Base-by-base conservation (phyloP, 192 early-diverging fungal species). In the Linnemannia exigua region DNA sequence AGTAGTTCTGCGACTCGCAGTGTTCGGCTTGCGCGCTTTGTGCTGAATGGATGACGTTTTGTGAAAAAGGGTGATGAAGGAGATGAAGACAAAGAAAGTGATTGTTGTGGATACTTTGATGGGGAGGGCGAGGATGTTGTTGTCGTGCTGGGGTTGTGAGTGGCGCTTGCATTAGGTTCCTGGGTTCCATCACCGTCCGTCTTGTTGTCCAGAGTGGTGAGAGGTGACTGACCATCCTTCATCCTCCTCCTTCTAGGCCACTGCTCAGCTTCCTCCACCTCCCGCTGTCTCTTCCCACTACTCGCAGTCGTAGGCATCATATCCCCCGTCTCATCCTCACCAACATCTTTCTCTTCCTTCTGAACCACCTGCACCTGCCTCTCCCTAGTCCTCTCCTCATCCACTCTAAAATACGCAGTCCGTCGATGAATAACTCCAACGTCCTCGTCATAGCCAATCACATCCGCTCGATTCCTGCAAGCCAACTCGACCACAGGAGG, bases 371-470 rank as follows among this genome's bases (percentile, higher is more conserved):
- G 25, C 12, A 63, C 8, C 28, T 14, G 28, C 58, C 28, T 50
- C 48, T 63, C 58, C 25, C 3, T 0, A 33, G 28, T 25, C 28
- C 58, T 63, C 58, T 1, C 14, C 25, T 12, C 41, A 44, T 44
- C 5, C n/a, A n/a, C n/a, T 44, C 41, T 9, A 44, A 9, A 44
- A 44, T 44, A 44, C 9, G 41, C 41, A 6, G 41, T 12, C 28
- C 58, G 68, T 3, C 84, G 28, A 15, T 78, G 69, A 37, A 86
- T 77, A 1, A 86, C 66, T 12, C 84, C 84, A 22, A 25, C 51
- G 12, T 41, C 17, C 4, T 72, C 22, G 41, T 86, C 84, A 52
- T 86, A 86, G 2, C 37, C 54, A 36, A 76, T 72, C 7, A 73
- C 33, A 28, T 74, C 31, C 44, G 25, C 16, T 17, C 41, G 11